These are phyloP conservation scores for Fraxinus pennsylvanica DNA, from an alignment of 257 asterid genomes.

Conservation along the genomic window DNA sequence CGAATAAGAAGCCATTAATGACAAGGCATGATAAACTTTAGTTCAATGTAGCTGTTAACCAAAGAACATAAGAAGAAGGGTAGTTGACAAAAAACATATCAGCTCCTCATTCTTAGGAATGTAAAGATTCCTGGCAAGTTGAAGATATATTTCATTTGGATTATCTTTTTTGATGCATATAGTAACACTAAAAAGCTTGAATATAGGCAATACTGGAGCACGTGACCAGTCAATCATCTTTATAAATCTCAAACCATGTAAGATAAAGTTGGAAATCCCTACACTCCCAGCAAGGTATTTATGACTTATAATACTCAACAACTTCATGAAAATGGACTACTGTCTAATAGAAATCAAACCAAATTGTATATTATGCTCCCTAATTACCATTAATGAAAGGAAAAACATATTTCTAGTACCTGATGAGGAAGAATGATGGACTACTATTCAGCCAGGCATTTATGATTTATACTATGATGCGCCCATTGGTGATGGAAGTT, in stretches of 20 bases:
- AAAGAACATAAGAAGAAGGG: conserved; percentile 10
- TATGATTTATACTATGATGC: no score
- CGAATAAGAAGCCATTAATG: conserved; percentile 13
- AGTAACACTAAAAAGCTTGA: conserved; percentile 2
- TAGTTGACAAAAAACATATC: conserved; percentile 4
- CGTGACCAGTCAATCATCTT: background rate
- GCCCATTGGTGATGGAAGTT: background rate
- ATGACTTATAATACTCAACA: background rate
- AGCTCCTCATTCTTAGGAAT: conserved; percentile 4
- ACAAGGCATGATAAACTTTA: conserved; percentile 13
- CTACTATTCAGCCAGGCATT: no score
- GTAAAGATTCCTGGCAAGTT: conserved; percentile 3
- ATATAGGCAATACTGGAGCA: background rate
- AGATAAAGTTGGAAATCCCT: conserved; percentile 10
- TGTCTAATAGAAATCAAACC: background rate
- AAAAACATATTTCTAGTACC: no score
- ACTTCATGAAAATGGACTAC: background rate
- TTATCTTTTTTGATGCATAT: conserved; percentile 8
- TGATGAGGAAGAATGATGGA: no score
- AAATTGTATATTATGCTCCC: background rate
- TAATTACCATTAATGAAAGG: background rate
- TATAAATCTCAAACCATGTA: conserved; percentile 1
- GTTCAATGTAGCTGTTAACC: conserved; percentile 10
- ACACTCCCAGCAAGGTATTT: conserved; percentile 3
- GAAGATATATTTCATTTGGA: conserved; percentile 6